A percentile compares a stretch with the other conserved stretches of the same genome.
phyloP scores from a whole-genome alignment of 306 rosid genomes.

The Pterocarpus macrocarpus region DNA sequence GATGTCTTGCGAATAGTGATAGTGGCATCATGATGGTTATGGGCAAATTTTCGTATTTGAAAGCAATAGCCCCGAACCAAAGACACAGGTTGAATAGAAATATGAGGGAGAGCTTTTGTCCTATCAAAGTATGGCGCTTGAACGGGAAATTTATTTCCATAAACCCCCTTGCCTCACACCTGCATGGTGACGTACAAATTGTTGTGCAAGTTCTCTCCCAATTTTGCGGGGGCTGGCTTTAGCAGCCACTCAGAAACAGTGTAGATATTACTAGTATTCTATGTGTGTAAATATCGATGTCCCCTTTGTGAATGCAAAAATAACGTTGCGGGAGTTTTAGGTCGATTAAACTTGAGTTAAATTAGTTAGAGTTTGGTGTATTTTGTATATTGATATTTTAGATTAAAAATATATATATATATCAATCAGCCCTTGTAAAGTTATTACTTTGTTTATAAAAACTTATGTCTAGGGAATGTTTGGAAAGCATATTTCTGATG shows the following conservation, averaged over 20 bases:
- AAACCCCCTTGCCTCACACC: not conserved
- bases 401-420: no score
- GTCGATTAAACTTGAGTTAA: no score
- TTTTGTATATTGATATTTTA: no score
- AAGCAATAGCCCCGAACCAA: not conserved
- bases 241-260: slow-evolving; percentile 15
- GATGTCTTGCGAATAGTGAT: slow-evolving; percentile 43
- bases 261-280: slow-evolving; percentile 22
- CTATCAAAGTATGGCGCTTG: slow-evolving; percentile 47
- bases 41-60: slow-evolving; percentile 30
- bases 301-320: not conserved
- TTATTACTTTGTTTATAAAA: no score
- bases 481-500: no score
- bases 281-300: not conserved
- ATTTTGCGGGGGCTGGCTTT: slow-evolving; percentile 26
- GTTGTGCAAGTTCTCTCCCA: not conserved
- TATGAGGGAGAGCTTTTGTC: slow-evolving; percentile 14
- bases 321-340: not conserved
- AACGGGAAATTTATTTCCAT: slow-evolving; percentile 10
- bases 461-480: no score
- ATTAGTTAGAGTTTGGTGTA: no score
- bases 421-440: no score
- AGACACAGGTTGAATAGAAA: slow-evolving; percentile 26
- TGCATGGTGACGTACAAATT: slow-evolving; percentile 15
- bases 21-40: slow-evolving; percentile 28